Conservation (phyloP, 1,139 yeast species). For the Geotrichum reessii region DNA sequence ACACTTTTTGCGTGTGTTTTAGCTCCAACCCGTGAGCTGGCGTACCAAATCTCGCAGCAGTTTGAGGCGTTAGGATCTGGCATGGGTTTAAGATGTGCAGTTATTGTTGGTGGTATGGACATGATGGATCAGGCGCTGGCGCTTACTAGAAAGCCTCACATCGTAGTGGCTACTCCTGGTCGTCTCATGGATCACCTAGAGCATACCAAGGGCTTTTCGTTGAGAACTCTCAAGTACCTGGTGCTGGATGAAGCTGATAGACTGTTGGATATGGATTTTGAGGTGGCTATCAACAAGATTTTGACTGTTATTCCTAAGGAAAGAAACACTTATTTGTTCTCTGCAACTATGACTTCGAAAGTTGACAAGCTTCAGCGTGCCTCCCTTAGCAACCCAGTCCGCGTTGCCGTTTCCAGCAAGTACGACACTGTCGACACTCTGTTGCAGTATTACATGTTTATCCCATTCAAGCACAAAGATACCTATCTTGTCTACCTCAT, state of each 20-base stretch:
- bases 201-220: conserved; percentile 84
- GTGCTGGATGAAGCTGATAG: conserved; percentile 98
- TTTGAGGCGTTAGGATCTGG: conserved; percentile 87
- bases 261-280: conserved; percentile 91
- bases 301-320: conserved; percentile 78
- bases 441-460: conserved; percentile 82
- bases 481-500: conserved; percentile 76
- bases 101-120: conserved; percentile 97
- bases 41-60: conserved; percentile 91
- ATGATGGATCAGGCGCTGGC: conserved; percentile 97
- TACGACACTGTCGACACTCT: conserved; percentile 91
- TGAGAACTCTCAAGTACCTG: conserved; percentile 71
- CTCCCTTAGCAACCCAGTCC: conserved; percentile 79
- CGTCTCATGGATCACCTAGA: conserved; percentile 93
- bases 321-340: conserved; percentile 80
- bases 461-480: conserved; percentile 88
- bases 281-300: conserved; percentile 86
- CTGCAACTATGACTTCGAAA: conserved; percentile 95
- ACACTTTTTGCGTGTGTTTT: conserved; percentile 85
- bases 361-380: conserved; percentile 94
- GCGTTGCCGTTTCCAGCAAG: conserved; percentile 82
- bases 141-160: conserved; percentile 87
- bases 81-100: conserved; percentile 84
- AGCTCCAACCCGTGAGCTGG: conserved; percentile 96
- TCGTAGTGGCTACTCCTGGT: conserved; percentile 95